Evolutionary conservation across 768 basidiomycete species (phyloP).

Genomic region (Pilatotrama ljubarskyi): DNA sequence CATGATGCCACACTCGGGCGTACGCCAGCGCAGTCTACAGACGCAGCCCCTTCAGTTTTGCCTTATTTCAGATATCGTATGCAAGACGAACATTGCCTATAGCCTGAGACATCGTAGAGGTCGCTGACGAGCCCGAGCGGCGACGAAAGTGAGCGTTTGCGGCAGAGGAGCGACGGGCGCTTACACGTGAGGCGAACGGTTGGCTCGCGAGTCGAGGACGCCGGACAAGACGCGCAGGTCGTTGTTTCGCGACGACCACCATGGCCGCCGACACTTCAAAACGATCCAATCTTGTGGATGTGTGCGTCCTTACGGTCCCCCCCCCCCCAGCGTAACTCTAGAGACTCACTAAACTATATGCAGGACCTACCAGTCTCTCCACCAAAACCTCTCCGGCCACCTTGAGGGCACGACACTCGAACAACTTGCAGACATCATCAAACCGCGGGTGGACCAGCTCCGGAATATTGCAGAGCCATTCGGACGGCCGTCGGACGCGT

Average conservation of each 20-base stretch:
- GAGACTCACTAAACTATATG: neutral
- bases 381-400: constrained; percentile 57
- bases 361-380: constrained; percentile 68
- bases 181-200: constrained; percentile 4
- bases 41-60: neutral
- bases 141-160: constrained; percentile 12
- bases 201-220: constrained; percentile 10
- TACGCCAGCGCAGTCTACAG: constrained; percentile 90
- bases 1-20: constrained; percentile 95
- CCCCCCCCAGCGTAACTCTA: neutral
- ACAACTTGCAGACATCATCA: constrained; percentile 59
- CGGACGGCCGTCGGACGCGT: constrained; percentile 65
- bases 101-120: constrained; percentile 67
- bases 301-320: no score
- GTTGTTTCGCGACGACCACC: constrained; percentile 22
- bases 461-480: constrained; percentile 62
- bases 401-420: constrained; percentile 59
- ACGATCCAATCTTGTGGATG: constrained; percentile 71
- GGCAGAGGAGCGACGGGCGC: constrained; percentile 15
- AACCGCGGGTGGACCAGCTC: constrained; percentile 57
- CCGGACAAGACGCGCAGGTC: constrained; percentile 18
- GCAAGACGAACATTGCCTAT: constrained; percentile 67
- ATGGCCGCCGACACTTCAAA: constrained; percentile 52
- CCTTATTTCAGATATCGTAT: neutral
- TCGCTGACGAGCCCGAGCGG: constrained; percentile 1